These are phyloP conservation scores for Mitragyna speciosa DNA, from an alignment of 257 asterid genomes.

Conservation along the genomic window DNA sequence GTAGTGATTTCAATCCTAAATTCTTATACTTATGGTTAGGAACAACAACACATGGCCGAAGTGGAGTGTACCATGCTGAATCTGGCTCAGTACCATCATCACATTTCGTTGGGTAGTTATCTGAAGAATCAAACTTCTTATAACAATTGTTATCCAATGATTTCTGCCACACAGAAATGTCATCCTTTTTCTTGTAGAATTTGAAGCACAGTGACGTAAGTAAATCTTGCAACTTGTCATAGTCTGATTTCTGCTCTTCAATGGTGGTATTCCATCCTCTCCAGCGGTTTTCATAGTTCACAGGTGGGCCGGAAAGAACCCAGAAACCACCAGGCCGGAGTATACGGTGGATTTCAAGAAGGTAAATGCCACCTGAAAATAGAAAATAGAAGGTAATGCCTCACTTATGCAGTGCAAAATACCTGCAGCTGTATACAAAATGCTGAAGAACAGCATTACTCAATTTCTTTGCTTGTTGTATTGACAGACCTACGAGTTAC, in stretches of 20 bases:
- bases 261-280: constrained; percentile 96
- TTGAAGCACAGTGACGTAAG: constrained; percentile 90
- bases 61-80: constrained; percentile 97
- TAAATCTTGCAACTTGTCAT: constrained; percentile 75
- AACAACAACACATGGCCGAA: constrained; percentile 80
- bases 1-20: constrained; percentile 53
- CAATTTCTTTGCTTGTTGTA: not conserved
- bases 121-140: constrained; percentile 74
- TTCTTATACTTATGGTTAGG: constrained; percentile 61
- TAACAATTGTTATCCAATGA: constrained; percentile 62
- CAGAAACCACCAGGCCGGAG: constrained; percentile 99
- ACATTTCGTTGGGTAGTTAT: constrained; percentile 73
- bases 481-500: not conserved
- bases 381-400: not conserved
- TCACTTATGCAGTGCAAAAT: not conserved
- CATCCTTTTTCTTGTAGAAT: constrained; percentile 82
- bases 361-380: constrained; percentile 89
- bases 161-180: constrained; percentile 97
- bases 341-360: constrained; percentile 84
- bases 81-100: constrained; percentile 97
- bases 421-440: not conserved
- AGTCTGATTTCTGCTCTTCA: constrained; percentile 82
- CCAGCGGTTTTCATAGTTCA: constrained; percentile 91
- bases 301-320: constrained; percentile 97
- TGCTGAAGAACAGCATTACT: not conserved